phyloP scores from a whole-genome alignment of 1,139 yeast species.

The Nakaseomyces glabratus region DNA sequence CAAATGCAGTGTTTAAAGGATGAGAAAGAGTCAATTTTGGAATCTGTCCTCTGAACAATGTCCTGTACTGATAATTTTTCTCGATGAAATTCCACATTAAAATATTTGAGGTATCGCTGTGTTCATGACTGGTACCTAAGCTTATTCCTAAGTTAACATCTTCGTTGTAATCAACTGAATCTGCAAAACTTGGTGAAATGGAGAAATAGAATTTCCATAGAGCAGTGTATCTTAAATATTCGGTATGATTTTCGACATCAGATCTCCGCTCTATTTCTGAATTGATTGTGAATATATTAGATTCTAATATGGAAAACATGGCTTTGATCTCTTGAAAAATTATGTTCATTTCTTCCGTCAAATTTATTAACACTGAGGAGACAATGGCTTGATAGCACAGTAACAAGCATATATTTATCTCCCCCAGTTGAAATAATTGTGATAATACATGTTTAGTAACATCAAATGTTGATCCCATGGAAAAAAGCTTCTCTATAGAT shows the following conservation, averaged over 20 bases:
- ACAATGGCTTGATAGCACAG: slow-evolving; percentile 22
- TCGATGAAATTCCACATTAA: slow-evolving; percentile 25
- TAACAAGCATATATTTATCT: slow-evolving; percentile 20
- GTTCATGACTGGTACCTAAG: slow-evolving; percentile 23
- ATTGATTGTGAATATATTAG: slow-evolving; percentile 16
- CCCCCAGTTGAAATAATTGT: slow-evolving; percentile 20
- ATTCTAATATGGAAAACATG: slow-evolving; percentile 13
- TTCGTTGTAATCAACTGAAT: slow-evolving; percentile 22
- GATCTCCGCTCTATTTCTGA: slow-evolving; percentile 12
- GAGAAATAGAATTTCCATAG: slow-evolving; percentile 21
- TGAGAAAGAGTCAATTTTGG: slow-evolving; percentile 18
- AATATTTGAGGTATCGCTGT: slow-evolving; percentile 17
- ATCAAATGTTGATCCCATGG: slow-evolving; percentile 17
- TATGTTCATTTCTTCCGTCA: slow-evolving; percentile 19
- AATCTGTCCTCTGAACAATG: slow-evolving; percentile 24
- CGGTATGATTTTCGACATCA: slow-evolving; percentile 12
- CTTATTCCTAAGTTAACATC: slow-evolving; percentile 23
- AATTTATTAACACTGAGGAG: slow-evolving; percentile 20
- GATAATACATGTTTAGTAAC: slow-evolving; percentile 13
- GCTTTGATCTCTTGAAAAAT: slow-evolving; percentile 15
- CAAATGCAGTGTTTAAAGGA: slow-evolving; percentile 18
- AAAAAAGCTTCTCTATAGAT: slow-evolving; percentile 16
- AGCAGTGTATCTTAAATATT: slow-evolving; percentile 18
- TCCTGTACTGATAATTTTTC: slow-evolving; percentile 27
- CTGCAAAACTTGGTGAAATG: slow-evolving; percentile 14